Base-by-base conservation (phyloP, 306 rosid genomes). In the Hylodesmum podocarpum region DNA sequence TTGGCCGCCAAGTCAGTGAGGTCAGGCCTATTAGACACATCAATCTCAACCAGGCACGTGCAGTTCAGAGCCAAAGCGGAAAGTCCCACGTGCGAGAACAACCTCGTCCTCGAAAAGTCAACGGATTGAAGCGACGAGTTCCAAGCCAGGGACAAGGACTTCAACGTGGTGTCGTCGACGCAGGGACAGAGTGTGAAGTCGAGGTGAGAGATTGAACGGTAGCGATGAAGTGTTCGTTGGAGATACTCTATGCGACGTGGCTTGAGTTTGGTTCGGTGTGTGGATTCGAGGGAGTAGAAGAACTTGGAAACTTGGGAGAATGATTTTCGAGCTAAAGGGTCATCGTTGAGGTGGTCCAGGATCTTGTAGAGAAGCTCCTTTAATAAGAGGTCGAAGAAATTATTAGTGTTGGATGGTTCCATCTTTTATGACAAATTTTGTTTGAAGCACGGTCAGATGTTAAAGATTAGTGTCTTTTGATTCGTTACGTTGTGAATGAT, bases 141-240 rank as follows among this genome's bases (percentile, higher is more conserved):
- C 41, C 73, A 81, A 14, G 73, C 31, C 0, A 3, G 81, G 2
- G 97, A 74, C 4, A 92, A 9, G 4, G 71, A n/a, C 24, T 22
- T 39, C 49, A 92, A 75, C 4, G 74, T 33, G 3, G 11, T 2
- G 40, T 92, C 92, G 0, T 87, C 81, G 55, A 92, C 68, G 10
- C 86, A 77, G 24, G 91, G 91, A 50, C 92, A 90, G n/a, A 90
- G 87, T 6, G 94, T 79, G 82, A 92, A 80, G 69, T 92, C 88
- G 44, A 92, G 75, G 33, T 72, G 79, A 1, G 80, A 69, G 25
- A 86, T 79, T 6, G 70, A 49, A 5, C 87, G 83, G 79, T 84
- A 92, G 8, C 97, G 84, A 1, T 51, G 22, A 7, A 88, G 80
- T 29, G 76, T 54, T 3, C 57, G 21, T 2, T 83, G 83, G 40